Evolutionary conservation across 805 yeast genomes (phyloP), one percentile per base, ranked within the genome.

Genomic region (Candida pini): DNA sequence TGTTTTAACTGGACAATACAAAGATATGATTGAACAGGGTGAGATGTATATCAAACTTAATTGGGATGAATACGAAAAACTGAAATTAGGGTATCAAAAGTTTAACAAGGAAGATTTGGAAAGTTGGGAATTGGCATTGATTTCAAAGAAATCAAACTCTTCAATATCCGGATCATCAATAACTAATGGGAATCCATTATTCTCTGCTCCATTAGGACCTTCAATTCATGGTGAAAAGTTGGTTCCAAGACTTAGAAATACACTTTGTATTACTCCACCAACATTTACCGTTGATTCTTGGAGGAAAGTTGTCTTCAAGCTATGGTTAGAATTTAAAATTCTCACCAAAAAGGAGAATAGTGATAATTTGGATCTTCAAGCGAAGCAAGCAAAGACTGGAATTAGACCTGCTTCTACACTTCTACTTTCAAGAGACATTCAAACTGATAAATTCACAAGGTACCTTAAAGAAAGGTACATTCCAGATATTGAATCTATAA

Each of bases 181-280:
- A 13, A 27, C 45, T 2, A 45, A 42, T 24, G 50, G 45, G 28
- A 48, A 48, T 34, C 51, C 53, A 10, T 20, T 48, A 37, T 39
- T 45, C 12, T 40, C 48, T n/a, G 35, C 33, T 5, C 26, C 39
- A 3, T 35, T n/a, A n/a, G n/a, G n/a, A n/a, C n/a, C n/a, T n/a
- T n/a, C n/a, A n/a, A n/a, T n/a, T n/a, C n/a, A n/a, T n/a, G n/a
- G n/a, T n/a, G n/a, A n/a, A n/a, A n/a, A n/a, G n/a, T n/a, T n/a
- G n/a, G n/a, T n/a, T n/a, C n/a, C 26, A 15, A 30, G 15, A 5
- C 28, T 30, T 7, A 24, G 16, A 5, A 35, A 30, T 21, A 47
- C 44, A 9, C 34, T 39, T 4, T 43, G 48, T 8, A 21, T 48
- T 21, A 44, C 48, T 13, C 58, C 58, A 12, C 56, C 58, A 8